Evolutionary conservation across 2,329 filamentous ascomycete genomes (phyloP).

Genomic region (Diaporthe caulivora): DNA sequence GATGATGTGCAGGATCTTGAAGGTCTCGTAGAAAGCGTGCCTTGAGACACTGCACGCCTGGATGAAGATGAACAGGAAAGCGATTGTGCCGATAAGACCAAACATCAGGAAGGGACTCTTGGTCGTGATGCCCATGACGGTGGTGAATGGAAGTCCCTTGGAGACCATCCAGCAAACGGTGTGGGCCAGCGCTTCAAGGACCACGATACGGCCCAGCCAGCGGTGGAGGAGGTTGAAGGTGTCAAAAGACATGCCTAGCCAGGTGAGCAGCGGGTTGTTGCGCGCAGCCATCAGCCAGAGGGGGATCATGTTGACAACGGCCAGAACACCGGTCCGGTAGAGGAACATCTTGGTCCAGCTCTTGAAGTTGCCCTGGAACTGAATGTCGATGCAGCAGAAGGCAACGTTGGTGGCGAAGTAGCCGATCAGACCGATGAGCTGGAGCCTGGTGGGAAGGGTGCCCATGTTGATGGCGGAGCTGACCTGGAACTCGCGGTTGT

Average conservation of each 20-base stretch:
- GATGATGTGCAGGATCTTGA: constrained; percentile 79
- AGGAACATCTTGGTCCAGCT: constrained; percentile 65
- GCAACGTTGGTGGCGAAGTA: constrained; percentile 82
- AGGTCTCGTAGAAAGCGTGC: constrained; percentile 84
- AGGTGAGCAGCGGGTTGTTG: constrained; percentile 82
- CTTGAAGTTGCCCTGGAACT: constrained; percentile 63
- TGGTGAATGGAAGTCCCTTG: constrained; percentile 60
- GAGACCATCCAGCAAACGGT: constrained; percentile 68
- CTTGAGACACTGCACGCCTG: constrained; percentile 79
- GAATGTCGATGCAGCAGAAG: constrained; percentile 79
- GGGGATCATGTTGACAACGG: constrained; percentile 82
- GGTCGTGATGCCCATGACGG: constrained; percentile 52
- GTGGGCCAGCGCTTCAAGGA: constrained; percentile 77
- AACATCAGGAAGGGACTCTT: constrained; percentile 64
- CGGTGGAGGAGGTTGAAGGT: constrained; percentile 86
- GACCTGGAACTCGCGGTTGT: constrained; percentile 78
- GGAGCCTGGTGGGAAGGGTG: constrained; percentile 83
- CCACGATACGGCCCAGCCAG: constrained; percentile 83
- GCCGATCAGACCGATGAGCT: constrained; percentile 74
- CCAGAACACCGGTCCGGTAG: constrained; percentile 77
- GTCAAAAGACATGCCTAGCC: constrained; percentile 82
- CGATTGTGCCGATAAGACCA: constrained; percentile 72
- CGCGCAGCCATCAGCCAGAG: constrained; percentile 80
- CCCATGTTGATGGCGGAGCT: constrained; percentile 72
- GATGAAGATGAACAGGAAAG: constrained; percentile 73